Percentiles rank a stretch among this genome's conserved stretches.
Conservation (phyloP, 805 yeast genomes). For the Cyberlindnera meyerae region DNA sequence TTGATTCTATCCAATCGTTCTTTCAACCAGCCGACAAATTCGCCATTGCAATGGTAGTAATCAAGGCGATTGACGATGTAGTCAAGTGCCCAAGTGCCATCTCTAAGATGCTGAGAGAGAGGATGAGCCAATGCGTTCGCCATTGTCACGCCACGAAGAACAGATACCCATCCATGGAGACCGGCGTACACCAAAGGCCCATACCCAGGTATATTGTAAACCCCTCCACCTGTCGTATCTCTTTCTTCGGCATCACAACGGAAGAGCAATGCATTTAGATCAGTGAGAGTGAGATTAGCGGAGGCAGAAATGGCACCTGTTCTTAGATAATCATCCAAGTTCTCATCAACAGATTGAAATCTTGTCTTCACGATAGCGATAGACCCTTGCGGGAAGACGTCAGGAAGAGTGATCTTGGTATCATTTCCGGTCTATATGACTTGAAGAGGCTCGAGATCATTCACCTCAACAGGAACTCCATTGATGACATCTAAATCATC, state of each 20-base stretch:
- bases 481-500: slow-evolving; percentile 41
- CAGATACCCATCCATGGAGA: slow-evolving; percentile 85
- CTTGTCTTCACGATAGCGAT: slow-evolving; percentile 77
- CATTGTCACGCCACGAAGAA: slow-evolving; percentile 55
- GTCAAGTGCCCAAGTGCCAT: slow-evolving; percentile 88
- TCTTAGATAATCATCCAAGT: slow-evolving; percentile 62
- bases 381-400: slow-evolving; percentile 80
- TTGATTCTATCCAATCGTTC: slow-evolving; percentile 59
- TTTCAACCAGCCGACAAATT: slow-evolving; percentile 66
- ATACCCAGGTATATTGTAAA: slow-evolving; percentile 65
- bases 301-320: slow-evolving; percentile 78
- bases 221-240: slow-evolving; percentile 77
- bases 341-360: slow-evolving; percentile 59
- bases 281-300: slow-evolving; percentile 51
- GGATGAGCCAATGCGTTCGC: slow-evolving; percentile 82
- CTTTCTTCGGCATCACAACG: slow-evolving; percentile 84
- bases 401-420: slow-evolving; percentile 55
- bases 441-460: slow-evolving; percentile 44
- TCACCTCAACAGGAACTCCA: slow-evolving; percentile 63
- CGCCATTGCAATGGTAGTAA: slow-evolving; percentile 49
- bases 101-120: slow-evolving; percentile 69
- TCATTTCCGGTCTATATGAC: slow-evolving; percentile 41
- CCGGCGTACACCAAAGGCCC: slow-evolving; percentile 86
- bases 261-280: slow-evolving; percentile 71
- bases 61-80: slow-evolving; percentile 58